Evolutionary conservation across 805 yeast species (phyloP), one percentile per base, ranked within the genome.

Genomic region (Spathaspora hagerdaliae): DNA sequence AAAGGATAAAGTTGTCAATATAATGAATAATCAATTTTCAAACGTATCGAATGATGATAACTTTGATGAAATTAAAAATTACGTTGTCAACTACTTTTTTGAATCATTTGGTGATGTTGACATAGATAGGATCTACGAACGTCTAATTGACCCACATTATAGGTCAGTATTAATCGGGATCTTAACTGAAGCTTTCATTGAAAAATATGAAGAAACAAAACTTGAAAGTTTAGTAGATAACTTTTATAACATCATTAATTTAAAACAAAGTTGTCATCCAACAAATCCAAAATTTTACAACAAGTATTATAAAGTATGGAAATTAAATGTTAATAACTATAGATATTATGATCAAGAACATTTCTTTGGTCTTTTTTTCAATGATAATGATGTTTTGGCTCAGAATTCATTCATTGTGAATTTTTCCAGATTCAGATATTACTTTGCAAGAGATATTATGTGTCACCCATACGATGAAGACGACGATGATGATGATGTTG

Each of bases 281-380:
- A 46, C 50, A 24, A 55, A 51, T 15, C 59, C 60, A 9, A 41
- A 46, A 7, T 48, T 57, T 40, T 58, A 47, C 36, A 31, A 41
- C 7, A 38, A 42, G 34, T 61, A 56, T 43, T 43, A 42, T 9
- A 49, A 53, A 2, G 51, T 60, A 5, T 60, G 60, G 58, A 49
- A 50, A 39, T 52, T 50, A 26, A 55, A 55, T 34, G 38, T 44
- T 9, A 43, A 49, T 14, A 56, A 56, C 24, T 54, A 52, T 43
- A 46, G 48, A 35, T 47, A 44, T 42, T 58, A 49, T 41, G 53
- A 52, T 38, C 45, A 52, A 31, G 52, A 48, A 27, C 50, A 51
- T 38, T 51, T 51, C 34, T 40, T 40, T 48, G 32, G 45, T 24
- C 9, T 29, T 3, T 40, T 45, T 42, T 43, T 38, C 44, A 38